A percentile compares a stretch with the other conserved stretches of the same genome.
Evolutionary conservation across 805 yeast genomes (phyloP).

Genomic region (Huiozyma naganishii): DNA sequence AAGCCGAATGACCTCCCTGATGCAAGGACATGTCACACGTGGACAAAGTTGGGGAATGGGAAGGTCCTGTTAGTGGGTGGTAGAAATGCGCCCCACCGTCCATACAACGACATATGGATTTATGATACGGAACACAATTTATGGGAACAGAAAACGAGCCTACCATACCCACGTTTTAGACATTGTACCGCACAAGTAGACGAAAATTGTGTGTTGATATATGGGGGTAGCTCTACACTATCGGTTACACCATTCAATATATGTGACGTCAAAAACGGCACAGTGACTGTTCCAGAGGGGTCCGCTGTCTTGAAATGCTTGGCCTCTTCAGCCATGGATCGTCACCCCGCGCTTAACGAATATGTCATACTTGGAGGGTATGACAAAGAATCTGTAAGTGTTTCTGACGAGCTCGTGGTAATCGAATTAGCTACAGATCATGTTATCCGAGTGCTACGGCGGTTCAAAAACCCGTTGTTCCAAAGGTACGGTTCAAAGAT

Average conservation of each 20-base stretch:
- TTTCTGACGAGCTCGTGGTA: constrained; percentile 22
- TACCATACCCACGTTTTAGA: constrained; percentile 41
- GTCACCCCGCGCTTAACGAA: constrained; percentile 2
- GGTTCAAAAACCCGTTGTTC: constrained; percentile 24
- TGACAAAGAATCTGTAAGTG: constrained; percentile 13
- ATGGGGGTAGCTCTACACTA: constrained; percentile 36
- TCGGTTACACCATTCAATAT: constrained; percentile 10
- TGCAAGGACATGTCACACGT: constrained; percentile 50
- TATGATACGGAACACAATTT: constrained; percentile 8
- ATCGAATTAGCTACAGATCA: constrained; percentile 17
- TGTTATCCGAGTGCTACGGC: constrained; percentile 12
- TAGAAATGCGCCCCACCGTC: constrained; percentile 45
- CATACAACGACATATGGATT: constrained; percentile 36
- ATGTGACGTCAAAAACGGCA: constrained; percentile 6
- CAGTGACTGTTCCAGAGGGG: constrained; percentile 9
- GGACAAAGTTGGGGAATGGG: constrained; percentile 26
- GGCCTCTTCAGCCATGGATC: constrained; percentile 16
- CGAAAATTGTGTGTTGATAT: constrained; percentile 31
- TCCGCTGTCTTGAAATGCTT: background rate
- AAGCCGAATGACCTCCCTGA: constrained; percentile 6
- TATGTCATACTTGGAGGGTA: constrained; percentile 20
- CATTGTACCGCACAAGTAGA: constrained; percentile 34
- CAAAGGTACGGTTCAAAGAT: constrained; percentile 42
- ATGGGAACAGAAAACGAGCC: constrained; percentile 33
- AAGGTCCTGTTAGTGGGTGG: constrained; percentile 51